phyloP scores from a whole-genome alignment of 23 red algal species.

The Agarophyton chilense region DNA sequence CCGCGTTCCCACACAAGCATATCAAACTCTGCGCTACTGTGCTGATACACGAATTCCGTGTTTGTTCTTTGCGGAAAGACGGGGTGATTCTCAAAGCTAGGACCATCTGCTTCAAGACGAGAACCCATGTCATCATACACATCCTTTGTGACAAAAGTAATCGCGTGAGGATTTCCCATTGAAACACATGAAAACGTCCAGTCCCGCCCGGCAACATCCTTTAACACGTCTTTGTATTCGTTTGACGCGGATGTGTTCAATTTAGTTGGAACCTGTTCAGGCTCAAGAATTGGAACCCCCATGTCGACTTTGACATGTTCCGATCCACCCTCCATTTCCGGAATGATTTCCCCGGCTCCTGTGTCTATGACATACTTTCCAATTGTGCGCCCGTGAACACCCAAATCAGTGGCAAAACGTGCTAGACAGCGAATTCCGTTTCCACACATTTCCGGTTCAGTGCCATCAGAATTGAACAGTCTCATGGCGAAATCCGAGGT shows the following conservation, averaged over 20 bases:
- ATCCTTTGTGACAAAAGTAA: conserved; percentile 82
- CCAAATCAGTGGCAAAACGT: conserved; percentile 79
- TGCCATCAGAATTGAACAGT: conserved; percentile 95
- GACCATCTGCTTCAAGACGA: conserved; percentile 81
- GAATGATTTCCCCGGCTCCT: conserved; percentile 83
- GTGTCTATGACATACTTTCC: conserved; percentile 73
- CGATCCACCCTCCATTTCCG: conserved; percentile 55
- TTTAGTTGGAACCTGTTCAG: conserved; percentile 62
- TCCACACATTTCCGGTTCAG: conserved; percentile 99
- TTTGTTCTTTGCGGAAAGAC: conserved; percentile 88
- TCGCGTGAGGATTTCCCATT: conserved; percentile 97
- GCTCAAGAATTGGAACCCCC: conserved; percentile 84
- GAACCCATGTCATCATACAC: conserved; percentile 69
- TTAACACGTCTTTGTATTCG: conserved; percentile 28
- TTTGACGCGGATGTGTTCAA: conserved; percentile 20
- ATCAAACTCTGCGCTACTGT: conserved; percentile 55
- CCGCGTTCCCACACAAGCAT: conserved; percentile 98
- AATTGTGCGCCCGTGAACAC: background rate
- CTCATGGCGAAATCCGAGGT: conserved; percentile 82
- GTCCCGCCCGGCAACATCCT: conserved; percentile 41
- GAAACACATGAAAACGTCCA: conserved; percentile 77
- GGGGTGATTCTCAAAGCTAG: conserved; percentile 75
- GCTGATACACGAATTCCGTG: conserved; percentile 84
- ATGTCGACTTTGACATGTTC: conserved; percentile 79
- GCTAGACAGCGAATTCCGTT: conserved; percentile 99